Base-by-base conservation (phyloP, 2,329 filamentous ascomycete species). In the Verticillium dahliae region DNA sequence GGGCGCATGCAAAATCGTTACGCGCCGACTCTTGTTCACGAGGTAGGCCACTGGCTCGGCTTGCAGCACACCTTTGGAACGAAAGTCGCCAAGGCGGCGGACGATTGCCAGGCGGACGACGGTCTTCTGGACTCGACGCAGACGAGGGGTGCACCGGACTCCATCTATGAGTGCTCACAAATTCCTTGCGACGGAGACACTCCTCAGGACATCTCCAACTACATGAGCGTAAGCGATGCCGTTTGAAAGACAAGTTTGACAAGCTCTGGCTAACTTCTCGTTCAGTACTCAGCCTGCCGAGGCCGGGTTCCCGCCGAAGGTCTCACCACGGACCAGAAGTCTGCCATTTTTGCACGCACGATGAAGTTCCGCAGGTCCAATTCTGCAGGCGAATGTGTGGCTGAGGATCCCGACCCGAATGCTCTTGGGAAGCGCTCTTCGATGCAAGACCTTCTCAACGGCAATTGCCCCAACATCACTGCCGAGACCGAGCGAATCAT, bases 251-350 rank as follows among this genome's bases (percentile, higher is more conserved):
- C 13, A 37, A 9, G 35, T 7, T 37, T 37, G 35, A 37, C 35
- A 37, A 13, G 9, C 35, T 37, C 39, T 31, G 27, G 6, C 15
- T 41, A 41, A 41, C 39, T 2, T 3, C 6, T 56, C 6, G 35
- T 9, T 34, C 18, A 65, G 64, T 65, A 62, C 45, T 65, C 64
- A 1, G 33, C 52, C 7, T 65, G 64, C 34, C 63, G 64, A 33
- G 65, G 66, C 22, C 61, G 65, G 34, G 52, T 18, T 7, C 59
- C 62, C 6, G 37, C 38, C 22, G 27, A 65, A 22, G 67, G 66
- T 38, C 68, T 68, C 56, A 67, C 67, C 6, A 68, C 67, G 1
- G 67, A 69, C 55, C 67, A 69, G 37, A 69, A 68, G 60, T 64
- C 67, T 11, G 62, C 66, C 55, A 69, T 69, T 59, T 69, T 63